Base-by-base conservation (phyloP, 345 rosid species). In the Gossypium australe region DNA sequence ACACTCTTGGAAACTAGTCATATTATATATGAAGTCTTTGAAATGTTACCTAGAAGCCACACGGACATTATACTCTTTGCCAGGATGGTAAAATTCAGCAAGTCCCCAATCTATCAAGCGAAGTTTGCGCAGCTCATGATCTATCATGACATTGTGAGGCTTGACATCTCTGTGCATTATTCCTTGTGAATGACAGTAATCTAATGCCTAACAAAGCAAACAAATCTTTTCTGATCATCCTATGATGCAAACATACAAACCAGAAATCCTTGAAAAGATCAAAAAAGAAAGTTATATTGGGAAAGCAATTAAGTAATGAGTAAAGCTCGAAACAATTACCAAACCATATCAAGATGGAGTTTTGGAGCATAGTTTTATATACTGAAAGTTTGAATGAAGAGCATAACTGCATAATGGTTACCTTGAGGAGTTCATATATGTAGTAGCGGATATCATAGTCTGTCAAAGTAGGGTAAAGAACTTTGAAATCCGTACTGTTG, bases 131-230 rank as follows among this genome's bases (percentile, higher is more conserved):
- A 91, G 82, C 77, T 91, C 96, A 85, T 91, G 96, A 67, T 91
- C 96, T 80, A 91, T 89, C 96, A 91, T 91, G 59, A 91, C 93
- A 74, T 91, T 91, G 79, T 91, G 96, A 64, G 96, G 96, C 83
- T 91, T 91, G 57, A 91, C 96, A 75, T 89, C 96, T 83, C 96
- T 89, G 76, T 91, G 96, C 97, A 91, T 91, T 75, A 91, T 91
- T 41, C 97, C 97, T 80, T 89, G 90, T 27, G 94, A 91, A 80
- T 91, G 97, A 71, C 97, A 89, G 83, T 79, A 89, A 81, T 91
- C 97, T 78, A 91, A 70, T 29, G 97, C 97, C 97, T 91, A 34
- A 85, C 73, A 86, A 75, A 74, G 57, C 9, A 57, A 58, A 43
- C 18, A 68, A 73, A 48, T 43, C 34, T 57, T 18, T 57, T 45